Evolutionary conservation across 2,329 filamentous ascomycete genomes (phyloP), one percentile per base, ranked within the genome.

Genomic region (Pyrenochaeta sp.): DNA sequence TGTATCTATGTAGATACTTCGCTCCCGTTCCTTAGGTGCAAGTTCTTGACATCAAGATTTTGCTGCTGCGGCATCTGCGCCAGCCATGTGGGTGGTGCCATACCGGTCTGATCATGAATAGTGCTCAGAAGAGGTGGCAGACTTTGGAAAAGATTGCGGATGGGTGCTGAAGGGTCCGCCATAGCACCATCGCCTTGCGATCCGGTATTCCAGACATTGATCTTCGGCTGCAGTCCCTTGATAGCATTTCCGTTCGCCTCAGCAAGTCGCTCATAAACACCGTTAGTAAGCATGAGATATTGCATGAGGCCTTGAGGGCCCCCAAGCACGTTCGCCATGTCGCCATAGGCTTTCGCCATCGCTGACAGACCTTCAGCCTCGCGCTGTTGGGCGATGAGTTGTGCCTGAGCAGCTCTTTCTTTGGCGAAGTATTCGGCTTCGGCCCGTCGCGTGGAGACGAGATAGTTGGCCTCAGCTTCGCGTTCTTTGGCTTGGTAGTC

Each of bases 71-170:
- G 81, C 81, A 85, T 82, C 64, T 83, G 78, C 50, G 81, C 81
- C 63, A 85, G 60, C 92, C 92, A 96, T 66, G 85, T 85, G 1
- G 92, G 92, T 6, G 93, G 86, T 1, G 84, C 83, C 67, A 96
- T 92, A 0, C 91, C 91, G 0, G 91, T 96, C 80, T 96, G 92
- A 55, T 96, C 91, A 64, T 95, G 89, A 68, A 96, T 94, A 0
- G 92, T 96, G 9, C 84, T 87, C 78, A 96, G 87, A 17, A 96
- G 81, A 4, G 92, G 92, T 31, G 92, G 92, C 56, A 96, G 79
- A 72, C 87, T 90, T 81, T 95, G 91, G 78, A 95, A 93, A 32
- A 96, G 83, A 64, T 94, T 93, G 61, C 90, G 83, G 77, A 95
- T 88, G 3, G 89, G 83, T 1, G 84, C 85, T 20, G 82, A 78